Evolutionary conservation across 78 protist genomes (phyloP).

Genomic region (Guillardia theta): DNA sequence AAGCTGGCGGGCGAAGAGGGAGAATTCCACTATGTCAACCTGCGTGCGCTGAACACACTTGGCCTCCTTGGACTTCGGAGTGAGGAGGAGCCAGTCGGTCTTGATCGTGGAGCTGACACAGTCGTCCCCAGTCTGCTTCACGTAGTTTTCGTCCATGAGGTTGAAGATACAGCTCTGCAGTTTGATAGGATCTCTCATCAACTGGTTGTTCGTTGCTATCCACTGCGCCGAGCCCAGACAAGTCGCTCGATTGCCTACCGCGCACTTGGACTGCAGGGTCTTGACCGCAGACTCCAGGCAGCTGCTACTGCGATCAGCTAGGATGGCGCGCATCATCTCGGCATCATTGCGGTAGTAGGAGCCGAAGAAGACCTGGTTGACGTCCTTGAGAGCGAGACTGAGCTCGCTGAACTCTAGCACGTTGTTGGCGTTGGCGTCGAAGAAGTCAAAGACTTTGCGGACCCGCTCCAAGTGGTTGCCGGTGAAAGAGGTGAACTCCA

Average conservation of each 20-base stretch:
- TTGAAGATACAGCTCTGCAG: neutral
- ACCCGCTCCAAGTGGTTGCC: neutral
- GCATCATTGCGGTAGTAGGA: neutral
- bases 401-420: neutral
- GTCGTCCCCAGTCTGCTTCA: neutral
- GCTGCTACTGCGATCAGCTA: neutral
- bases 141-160: neutral
- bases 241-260: neutral
- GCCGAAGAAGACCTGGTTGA: neutral
- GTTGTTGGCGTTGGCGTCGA: neutral
- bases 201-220: neutral
- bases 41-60: neutral
- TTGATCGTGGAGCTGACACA: neutral
- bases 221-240: neutral
- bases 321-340: neutral
- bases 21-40: neutral
- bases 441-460: neutral
- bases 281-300: neutral
- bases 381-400: neutral
- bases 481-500: neutral
- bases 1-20: neutral
- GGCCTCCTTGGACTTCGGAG: neutral
- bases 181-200: neutral
- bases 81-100: neutral
- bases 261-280: constrained; percentile 5